Evolutionary conservation across 2,329 filamentous ascomycete species (phyloP).

Genomic region (Trichophyton schoenleinii): DNA sequence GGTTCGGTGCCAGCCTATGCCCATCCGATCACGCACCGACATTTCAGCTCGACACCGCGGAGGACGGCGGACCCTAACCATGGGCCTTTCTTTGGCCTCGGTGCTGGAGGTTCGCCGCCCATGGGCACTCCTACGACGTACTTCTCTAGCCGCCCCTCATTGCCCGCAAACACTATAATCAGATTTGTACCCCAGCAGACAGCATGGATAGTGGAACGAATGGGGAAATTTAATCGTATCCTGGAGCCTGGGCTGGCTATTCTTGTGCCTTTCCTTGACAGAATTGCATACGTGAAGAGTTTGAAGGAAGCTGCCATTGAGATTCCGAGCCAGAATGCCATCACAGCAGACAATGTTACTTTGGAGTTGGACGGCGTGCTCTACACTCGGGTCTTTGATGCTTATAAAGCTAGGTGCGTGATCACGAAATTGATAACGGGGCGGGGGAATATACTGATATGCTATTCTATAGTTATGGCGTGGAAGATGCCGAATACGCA

Average conservation of each 20-base stretch:
- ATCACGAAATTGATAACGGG: not conserved
- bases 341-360: slow-evolving; percentile 96
- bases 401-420: slow-evolving; percentile 82
- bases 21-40: not conserved
- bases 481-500: slow-evolving; percentile 97
- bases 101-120: not conserved
- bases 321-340: slow-evolving; percentile 93
- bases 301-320: slow-evolving; percentile 93
- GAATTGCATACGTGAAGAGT: slow-evolving; percentile 95
- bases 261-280: slow-evolving; percentile 78
- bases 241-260: slow-evolving; percentile 83
- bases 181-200: slow-evolving; percentile 99
- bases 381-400: slow-evolving; percentile 92
- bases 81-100: not conserved
- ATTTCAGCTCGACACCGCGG: slow-evolving; percentile 21
- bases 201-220: slow-evolving; percentile 98
- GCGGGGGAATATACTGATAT: not conserved
- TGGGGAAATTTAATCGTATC: slow-evolving; percentile 94
- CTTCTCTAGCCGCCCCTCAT: slow-evolving; percentile 51
- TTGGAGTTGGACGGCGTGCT: slow-evolving; percentile 90
- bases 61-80: not conserved
- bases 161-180: slow-evolving; percentile 87
- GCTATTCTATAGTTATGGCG: slow-evolving; percentile 59
- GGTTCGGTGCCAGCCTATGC: slow-evolving; percentile 13
- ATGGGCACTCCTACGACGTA: slow-evolving; percentile 46